Percentiles rank a stretch among this genome's conserved stretches.
Evolutionary conservation across 495 filamentous ascomycete species (phyloP).

Genomic region (Tuber borchii): DNA sequence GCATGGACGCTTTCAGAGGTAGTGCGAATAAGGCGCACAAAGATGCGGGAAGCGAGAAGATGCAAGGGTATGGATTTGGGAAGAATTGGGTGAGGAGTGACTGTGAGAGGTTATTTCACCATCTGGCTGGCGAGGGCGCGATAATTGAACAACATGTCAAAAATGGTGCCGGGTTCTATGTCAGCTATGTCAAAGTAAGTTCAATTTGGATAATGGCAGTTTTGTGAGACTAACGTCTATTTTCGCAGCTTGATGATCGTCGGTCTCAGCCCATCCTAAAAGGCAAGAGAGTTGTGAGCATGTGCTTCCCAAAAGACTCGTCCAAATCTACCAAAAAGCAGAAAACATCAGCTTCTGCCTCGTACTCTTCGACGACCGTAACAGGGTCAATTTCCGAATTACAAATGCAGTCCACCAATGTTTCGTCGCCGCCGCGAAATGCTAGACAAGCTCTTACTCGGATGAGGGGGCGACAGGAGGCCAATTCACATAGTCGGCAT

Average conservation of each 20-base stretch:
- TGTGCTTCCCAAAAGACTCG: slow-evolving; percentile 49
- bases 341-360: slow-evolving; percentile 5
- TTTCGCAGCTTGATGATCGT: slow-evolving; percentile 52
- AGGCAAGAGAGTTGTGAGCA: slow-evolving; percentile 51
- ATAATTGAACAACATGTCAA: slow-evolving; percentile 49
- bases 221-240: slow-evolving; percentile 39
- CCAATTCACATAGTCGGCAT: slow-evolving; percentile 42
- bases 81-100: slow-evolving; percentile 48
- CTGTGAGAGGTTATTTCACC: slow-evolving; percentile 49
- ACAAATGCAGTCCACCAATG: slow-evolving; percentile 59
- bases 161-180: slow-evolving; percentile 57
- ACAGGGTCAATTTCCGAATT: slow-evolving; percentile 38
- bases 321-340: background rate
- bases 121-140: slow-evolving; percentile 44
- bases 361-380: background rate
- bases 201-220: background rate
- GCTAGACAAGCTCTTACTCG: slow-evolving; percentile 40
- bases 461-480: slow-evolving; percentile 37
- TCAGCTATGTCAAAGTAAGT: slow-evolving; percentile 55
- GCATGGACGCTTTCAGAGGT: slow-evolving; percentile 49
- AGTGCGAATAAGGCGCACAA: slow-evolving; percentile 44
- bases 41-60: slow-evolving; percentile 37
- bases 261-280: slow-evolving; percentile 41
- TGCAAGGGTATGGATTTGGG: slow-evolving; percentile 47
- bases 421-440: slow-evolving; percentile 64